A percentile compares a stretch with the other conserved stretches of the same genome.
Evolutionary conservation across 2,329 filamentous ascomycete genomes (phyloP).

Genomic region (Colletotrichum filicis): DNA sequence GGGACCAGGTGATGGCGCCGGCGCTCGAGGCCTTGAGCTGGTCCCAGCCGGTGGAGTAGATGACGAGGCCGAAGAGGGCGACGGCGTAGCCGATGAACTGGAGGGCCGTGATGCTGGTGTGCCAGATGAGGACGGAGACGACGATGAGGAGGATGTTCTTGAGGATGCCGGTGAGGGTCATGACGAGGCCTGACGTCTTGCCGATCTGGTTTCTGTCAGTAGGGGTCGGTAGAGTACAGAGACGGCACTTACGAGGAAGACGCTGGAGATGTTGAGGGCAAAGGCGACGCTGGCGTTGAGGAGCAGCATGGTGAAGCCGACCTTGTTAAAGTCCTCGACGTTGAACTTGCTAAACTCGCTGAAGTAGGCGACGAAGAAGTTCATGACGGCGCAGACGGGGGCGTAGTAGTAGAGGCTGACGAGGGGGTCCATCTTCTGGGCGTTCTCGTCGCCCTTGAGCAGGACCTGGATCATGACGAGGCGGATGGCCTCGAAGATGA

Average conservation of each 20-base stretch:
- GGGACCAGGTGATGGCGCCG: constrained; percentile 29
- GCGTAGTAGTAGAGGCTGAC: constrained; percentile 93
- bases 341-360: constrained; percentile 76
- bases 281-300: constrained; percentile 84
- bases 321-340: constrained; percentile 71
- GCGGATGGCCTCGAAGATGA: constrained; percentile 83
- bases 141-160: constrained; percentile 88
- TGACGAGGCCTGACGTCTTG: constrained; percentile 86
- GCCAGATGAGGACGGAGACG: constrained; percentile 82
- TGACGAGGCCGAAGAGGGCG: constrained; percentile 64
- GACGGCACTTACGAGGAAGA: constrained; percentile 77
- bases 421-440: constrained; percentile 85
- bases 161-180: constrained; percentile 86
- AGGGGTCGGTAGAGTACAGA: too few species aligned
- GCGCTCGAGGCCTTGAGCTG: constrained; percentile 39
- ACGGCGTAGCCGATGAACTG: constrained; percentile 84
- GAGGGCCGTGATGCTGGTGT: constrained; percentile 74
- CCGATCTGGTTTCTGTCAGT: constrained; percentile 71
- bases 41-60: constrained; percentile 59
- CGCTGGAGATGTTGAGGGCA: constrained; percentile 82
- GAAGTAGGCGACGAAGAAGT: constrained; percentile 75
- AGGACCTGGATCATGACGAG: constrained; percentile 88
- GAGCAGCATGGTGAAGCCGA: constrained; percentile 74
- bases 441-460: constrained; percentile 73
- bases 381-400: constrained; percentile 85